Base-by-base conservation (phyloP, 2,329 filamentous ascomycete species). In the Pleomassaria siparia region DNA sequence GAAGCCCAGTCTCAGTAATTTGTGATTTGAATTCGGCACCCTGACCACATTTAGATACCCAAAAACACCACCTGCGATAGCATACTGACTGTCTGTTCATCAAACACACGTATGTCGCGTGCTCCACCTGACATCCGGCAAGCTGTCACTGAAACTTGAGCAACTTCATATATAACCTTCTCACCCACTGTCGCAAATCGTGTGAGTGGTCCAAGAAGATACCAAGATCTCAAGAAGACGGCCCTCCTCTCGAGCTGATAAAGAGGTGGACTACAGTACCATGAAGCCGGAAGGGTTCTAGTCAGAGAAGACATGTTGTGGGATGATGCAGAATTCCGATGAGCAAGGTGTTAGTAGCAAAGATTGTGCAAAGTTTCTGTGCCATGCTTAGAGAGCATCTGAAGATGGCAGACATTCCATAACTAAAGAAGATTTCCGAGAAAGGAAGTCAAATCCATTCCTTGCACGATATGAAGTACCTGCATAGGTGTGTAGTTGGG, bases 151-250 rank as follows among this genome's bases (percentile, higher is more conserved):
- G 69, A 63, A 16, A 76, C 67, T 54, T 78, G 76, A 1, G 77
- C 77, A 46, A 80, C 71, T 49, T 81, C 78, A 58, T 80, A 81
- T 5, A 68, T 61, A 21, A 80, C 69, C 26, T 68, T 66, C 43
- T 74, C 67, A 0, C 69, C 68, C 11, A 72, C 60, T 3, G 59
- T 56, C 40, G 72, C 62, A 52, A 81, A 81, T 40, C 74, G 67
- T 12, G 76, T 79, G n/a, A 80, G 69, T 0, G 78, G 78, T 1
- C 78, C 78, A 1, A 80, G 68, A 21, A 80, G 67, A 60, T 80
- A 79, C 78, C 77, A 80, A 28, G 76, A 72, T 58, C 78, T 79
- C 37, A 76, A 46, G 54, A 80, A 79, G 9, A 80, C 74, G 5
- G 75, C 76, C 41, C 74, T 66, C 37, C 75, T 67, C 59, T 80